A percentile compares a stretch with the other conserved stretches of the same genome.
phyloP scores from a whole-genome alignment of 768 basidiomycete genomes.

The Serendipita sp. region DNA sequence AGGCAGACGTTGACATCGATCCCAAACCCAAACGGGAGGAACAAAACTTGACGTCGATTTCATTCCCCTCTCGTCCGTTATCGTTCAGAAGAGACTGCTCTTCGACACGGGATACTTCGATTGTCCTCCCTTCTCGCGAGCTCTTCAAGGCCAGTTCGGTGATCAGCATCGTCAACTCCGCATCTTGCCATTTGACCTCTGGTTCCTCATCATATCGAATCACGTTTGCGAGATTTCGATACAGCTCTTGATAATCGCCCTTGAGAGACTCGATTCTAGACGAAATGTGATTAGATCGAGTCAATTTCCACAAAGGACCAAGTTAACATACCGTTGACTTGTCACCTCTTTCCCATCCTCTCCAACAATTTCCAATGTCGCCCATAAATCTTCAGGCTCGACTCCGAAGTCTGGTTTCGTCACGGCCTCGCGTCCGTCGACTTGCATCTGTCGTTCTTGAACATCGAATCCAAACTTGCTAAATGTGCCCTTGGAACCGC shows the following conservation, averaged over 20 bases:
- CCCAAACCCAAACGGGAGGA: too few species aligned
- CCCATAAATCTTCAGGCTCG: conserved; percentile 50
- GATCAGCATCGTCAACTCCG: conserved; percentile 53
- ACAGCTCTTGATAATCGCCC: conserved; percentile 46
- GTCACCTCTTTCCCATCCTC: not conserved
- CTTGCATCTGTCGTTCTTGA: conserved; percentile 64
- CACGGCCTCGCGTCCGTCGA: conserved; percentile 13
- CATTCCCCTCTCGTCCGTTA: too few species aligned
- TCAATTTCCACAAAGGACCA: too few species aligned
- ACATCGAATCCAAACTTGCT: conserved; percentile 62
- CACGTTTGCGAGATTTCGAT: conserved; percentile 46
- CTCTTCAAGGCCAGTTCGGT: conserved; percentile 60
- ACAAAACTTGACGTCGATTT: too few species aligned
- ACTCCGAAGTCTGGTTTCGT: conserved; percentile 30
- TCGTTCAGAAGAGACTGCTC: too few species aligned
- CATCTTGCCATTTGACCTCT: conserved; percentile 59
- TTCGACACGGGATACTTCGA: too few species aligned
- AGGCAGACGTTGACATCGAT: too few species aligned
- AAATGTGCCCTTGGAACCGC: conserved; percentile 56
- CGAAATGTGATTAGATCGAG: conserved; percentile 12
- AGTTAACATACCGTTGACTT: not conserved
- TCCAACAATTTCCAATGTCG: conserved; percentile 35
- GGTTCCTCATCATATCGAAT: conserved; percentile 39
- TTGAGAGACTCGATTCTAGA: conserved; percentile 23
- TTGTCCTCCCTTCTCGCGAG: conserved; percentile 39